Evolutionary conservation across 495 filamentous ascomycete genomes (phyloP).

Genomic region (Sordaria brevicollis): DNA sequence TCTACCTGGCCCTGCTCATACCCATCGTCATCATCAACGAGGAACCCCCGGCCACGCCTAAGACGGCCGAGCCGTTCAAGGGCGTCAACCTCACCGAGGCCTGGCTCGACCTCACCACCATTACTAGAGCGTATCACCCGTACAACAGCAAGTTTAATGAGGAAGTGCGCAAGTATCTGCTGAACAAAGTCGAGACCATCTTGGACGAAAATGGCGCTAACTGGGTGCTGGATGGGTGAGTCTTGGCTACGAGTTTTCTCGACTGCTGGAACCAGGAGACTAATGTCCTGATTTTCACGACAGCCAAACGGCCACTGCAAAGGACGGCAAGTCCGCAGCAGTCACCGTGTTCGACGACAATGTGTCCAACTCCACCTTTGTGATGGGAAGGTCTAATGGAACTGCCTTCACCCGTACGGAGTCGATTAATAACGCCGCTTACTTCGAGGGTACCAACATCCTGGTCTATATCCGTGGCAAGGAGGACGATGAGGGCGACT

Average conservation of each 20-base stretch:
- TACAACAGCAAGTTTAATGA: slow-evolving; percentile 83
- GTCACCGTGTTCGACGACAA: slow-evolving; percentile 70
- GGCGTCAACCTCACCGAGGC: slow-evolving; percentile 70
- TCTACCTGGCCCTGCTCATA: slow-evolving; percentile 60
- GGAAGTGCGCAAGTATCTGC: slow-evolving; percentile 64
- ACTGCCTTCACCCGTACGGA: neutral
- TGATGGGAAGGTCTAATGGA: slow-evolving; percentile 8
- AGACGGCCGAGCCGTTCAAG: slow-evolving; percentile 23
- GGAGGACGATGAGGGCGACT: slow-evolving; percentile 54
- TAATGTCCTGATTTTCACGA: neutral
- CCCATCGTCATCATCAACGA: slow-evolving; percentile 65
- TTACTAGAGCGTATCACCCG: slow-evolving; percentile 74
- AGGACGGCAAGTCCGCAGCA: slow-evolving; percentile 7
- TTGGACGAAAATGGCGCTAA: slow-evolving; percentile 42
- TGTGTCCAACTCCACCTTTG: slow-evolving; percentile 62
- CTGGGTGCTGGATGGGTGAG: slow-evolving; percentile 19
- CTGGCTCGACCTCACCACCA: slow-evolving; percentile 68
- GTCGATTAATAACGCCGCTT: slow-evolving; percentile 37
- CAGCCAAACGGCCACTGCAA: neutral
- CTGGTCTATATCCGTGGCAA: slow-evolving; percentile 81
- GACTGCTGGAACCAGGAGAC: neutral
- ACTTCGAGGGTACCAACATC: slow-evolving; percentile 90
- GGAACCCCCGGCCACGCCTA: slow-evolving; percentile 60
- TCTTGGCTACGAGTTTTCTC: slow-evolving; percentile 5
- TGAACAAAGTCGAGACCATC: slow-evolving; percentile 60